Evolutionary conservation across 2,329 filamentous ascomycete species (phyloP).

Genomic region (Trichocomaceae sp.): DNA sequence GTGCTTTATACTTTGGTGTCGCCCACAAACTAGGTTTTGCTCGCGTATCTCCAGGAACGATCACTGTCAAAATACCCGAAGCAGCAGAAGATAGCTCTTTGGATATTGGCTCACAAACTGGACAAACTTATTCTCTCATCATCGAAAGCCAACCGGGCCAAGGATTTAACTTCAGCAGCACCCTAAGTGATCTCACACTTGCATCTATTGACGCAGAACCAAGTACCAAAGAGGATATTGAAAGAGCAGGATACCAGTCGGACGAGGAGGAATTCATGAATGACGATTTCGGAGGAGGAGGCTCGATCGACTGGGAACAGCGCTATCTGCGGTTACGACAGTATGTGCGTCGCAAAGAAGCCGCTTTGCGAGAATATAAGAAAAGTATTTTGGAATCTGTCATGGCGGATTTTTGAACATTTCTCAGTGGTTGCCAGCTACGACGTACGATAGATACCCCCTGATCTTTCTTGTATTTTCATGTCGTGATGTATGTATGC

Average conservation of each 20-base stretch:
- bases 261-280: slow-evolving; percentile 12
- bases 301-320: slow-evolving; percentile 29
- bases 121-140: slow-evolving; percentile 5
- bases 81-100: slow-evolving; percentile 2
- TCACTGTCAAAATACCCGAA: slow-evolving; percentile 24
- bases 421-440: slow-evolving; percentile 1
- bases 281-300: slow-evolving; percentile 4
- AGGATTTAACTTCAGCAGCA: slow-evolving; percentile 8
- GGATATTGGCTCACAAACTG: not conserved
- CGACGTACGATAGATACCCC: slow-evolving; percentile 13
- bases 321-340: slow-evolving; percentile 32
- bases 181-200: slow-evolving; percentile 6
- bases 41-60: slow-evolving; percentile 18
- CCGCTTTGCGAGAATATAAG: slow-evolving; percentile 34
- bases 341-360: slow-evolving; percentile 35
- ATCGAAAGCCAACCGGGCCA: slow-evolving; percentile 5
- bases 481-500: not conserved
- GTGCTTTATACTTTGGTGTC: slow-evolving; percentile 33
- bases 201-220: not conserved
- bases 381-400: slow-evolving; percentile 39
- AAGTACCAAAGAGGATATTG: not conserved
- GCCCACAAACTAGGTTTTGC: slow-evolving; percentile 29
- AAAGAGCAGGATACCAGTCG: slow-evolving; percentile 3
- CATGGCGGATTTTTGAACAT: slow-evolving; percentile 33
- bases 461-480: not conserved